A percentile compares a stretch with the other conserved stretches of the same genome.
These are phyloP conservation scores for Naganishia vaughanmartiniae DNA, from an alignment of 768 basidiomycete genomes.

Conservation along the genomic window DNA sequence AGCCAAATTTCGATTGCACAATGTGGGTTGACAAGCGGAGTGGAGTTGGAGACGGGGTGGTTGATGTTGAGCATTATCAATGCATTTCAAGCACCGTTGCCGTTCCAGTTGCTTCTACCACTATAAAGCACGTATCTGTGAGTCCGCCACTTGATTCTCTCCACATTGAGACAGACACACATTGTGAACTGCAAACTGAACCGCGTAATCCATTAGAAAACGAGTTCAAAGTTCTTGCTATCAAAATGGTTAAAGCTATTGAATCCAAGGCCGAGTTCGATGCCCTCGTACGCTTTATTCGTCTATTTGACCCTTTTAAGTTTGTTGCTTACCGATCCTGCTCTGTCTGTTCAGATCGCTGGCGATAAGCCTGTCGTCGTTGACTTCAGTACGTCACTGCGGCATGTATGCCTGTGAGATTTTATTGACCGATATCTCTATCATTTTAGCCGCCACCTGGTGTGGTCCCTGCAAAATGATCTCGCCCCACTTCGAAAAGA, in stretches of 20 bases:
- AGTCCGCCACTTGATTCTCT: background rate
- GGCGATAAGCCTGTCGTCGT: conserved; percentile 45
- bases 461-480: conserved; percentile 53
- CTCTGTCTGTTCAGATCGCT: conserved; percentile 33
- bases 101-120: background rate
- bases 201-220: background rate
- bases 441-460: conserved; percentile 38
- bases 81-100: background rate
- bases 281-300: conserved; percentile 37
- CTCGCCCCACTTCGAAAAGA: conserved; percentile 51
- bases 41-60: background rate
- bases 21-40: background rate
- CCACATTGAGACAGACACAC: background rate
- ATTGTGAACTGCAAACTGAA: background rate
- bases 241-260: conserved; percentile 50
- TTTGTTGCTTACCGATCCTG: background rate
- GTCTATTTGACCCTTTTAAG: background rate
- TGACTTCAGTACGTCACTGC: conserved; percentile 41
- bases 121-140: background rate
- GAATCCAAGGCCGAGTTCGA: conserved; percentile 48
- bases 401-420: background rate
- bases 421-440: background rate
- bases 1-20: background rate
- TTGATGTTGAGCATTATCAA: background rate
- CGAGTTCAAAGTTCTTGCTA: background rate